Base-by-base conservation (phyloP, 75 land plant genomes). In the Cupressus sempervirens region DNA sequence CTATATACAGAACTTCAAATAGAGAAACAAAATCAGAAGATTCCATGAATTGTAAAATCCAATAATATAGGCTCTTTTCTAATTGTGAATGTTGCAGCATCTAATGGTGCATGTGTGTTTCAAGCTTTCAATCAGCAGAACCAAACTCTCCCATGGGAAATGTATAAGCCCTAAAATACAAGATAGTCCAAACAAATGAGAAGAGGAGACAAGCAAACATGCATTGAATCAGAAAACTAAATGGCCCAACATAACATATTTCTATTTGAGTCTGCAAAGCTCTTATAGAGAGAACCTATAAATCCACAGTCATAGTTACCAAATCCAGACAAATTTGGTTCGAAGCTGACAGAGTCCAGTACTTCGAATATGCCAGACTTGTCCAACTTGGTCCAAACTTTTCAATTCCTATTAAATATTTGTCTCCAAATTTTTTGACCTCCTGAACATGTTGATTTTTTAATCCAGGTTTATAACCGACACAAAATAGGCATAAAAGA, bases 51-150 rank as follows among this genome's bases (percentile, higher is more conserved):
- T 72, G n/a, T 30, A 72, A 72, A 72, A 70, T 12, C 35, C 74
- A 32, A 72, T 32, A 30, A 32, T 2, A 11, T 13, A 2, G 35
- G 15, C 74, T 15, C 74, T 72, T 32, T 32, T 72, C 3, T 32
- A 32, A 11, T 30, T 35, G 32, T 72, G 74, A 72, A 29, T 32
- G 74, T 32, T 72, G 74, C 36, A 32, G 74, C 74, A 72, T 32
- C 35, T 32, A 72, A 72, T 72, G 74, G 74, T 32, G 35, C 74
- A 72, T 32, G 74, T 13, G 74, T 72, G 74, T 72, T 72, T 72
- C 15, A 72, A 30, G 32, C 1, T 72, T 72, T 72, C 74, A 72
- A 72, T 15, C 35, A 72, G 35, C 74, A 72, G 74, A 70, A 72
- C 32, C 3, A 32, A 72, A 72, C 35, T 72, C 74, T 72, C 15